Evolutionary conservation across 257 asterid genomes (phyloP).

Genomic region (Dorcoceras hygrometricum): DNA sequence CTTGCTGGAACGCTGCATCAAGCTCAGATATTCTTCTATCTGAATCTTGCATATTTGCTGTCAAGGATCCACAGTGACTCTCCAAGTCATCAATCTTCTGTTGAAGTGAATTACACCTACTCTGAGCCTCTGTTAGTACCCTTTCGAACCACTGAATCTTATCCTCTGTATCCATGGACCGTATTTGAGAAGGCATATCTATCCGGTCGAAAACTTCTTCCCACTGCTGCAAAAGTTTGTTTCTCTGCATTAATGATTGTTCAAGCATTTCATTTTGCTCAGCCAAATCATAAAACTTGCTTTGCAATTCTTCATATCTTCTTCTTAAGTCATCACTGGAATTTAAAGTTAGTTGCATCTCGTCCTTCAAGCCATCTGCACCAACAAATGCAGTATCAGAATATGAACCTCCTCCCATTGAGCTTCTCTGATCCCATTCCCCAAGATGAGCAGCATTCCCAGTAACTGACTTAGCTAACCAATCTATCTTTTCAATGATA

Average conservation of each 20-base stretch:
- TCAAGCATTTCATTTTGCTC: constrained; percentile 99
- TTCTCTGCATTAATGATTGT: constrained; percentile 89
- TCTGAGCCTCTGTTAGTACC: constrained; percentile 66
- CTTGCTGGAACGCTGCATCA: constrained; percentile 53
- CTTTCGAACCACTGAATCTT: constrained; percentile 76
- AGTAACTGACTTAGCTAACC: constrained; percentile 78
- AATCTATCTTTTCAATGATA: constrained; percentile 81
- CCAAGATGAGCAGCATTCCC: constrained; percentile 46
- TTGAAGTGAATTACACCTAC: constrained; percentile 65
- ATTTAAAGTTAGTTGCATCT: constrained; percentile 43
- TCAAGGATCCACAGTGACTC: constrained; percentile 49
- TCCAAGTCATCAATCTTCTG: constrained; percentile 67
- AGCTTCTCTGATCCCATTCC: constrained; percentile 70
- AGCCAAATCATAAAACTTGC: constrained; percentile 84
- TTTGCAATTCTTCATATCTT: constrained; percentile 80
- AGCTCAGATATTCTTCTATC: constrained; percentile 55
- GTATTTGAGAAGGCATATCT: constrained; percentile 74
- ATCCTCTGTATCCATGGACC: constrained; percentile 81
- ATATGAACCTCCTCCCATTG: constrained; percentile 52
- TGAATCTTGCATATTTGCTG: constrained; percentile 63
- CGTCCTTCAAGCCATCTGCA: constrained; percentile 66
- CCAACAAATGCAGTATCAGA: constrained; percentile 61
- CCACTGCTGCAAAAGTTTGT: constrained; percentile 85
- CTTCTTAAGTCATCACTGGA: constrained; percentile 59
- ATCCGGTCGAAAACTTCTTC: constrained; percentile 72